Conservation (phyloP, 2,329 filamentous ascomycete species). For the Cadophora malorum region DNA sequence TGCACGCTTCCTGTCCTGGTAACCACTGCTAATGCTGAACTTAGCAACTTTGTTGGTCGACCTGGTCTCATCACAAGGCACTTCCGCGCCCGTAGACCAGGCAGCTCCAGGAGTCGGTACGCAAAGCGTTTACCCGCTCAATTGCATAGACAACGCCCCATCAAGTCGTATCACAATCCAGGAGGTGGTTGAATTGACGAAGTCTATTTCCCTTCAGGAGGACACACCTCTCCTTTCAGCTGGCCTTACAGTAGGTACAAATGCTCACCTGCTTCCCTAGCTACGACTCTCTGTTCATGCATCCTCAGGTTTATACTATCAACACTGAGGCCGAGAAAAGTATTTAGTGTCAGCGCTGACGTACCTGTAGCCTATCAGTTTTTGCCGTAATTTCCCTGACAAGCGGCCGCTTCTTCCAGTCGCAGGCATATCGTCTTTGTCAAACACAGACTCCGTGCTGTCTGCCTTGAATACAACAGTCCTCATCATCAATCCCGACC, state of each 20-base stretch:
- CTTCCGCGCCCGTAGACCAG: constrained; percentile 5
- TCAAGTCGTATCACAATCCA: constrained; percentile 26
- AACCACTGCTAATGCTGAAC: not conserved
- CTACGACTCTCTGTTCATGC: not conserved
- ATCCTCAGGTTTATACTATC: not conserved
- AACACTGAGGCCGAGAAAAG: not conserved
- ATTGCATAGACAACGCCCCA: constrained; percentile 31
- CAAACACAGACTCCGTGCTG: constrained; percentile 14
- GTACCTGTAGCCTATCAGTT: constrained; percentile 20
- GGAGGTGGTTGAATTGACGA: constrained; percentile 27
- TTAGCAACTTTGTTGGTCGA: constrained; percentile 12
- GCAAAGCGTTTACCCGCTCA: constrained; percentile 17
- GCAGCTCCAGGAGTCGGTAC: constrained; percentile 10
- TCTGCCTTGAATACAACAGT: constrained; percentile 23
- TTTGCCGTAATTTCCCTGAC: constrained; percentile 33
- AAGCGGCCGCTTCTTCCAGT: constrained; percentile 24
- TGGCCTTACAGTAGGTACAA: constrained; percentile 18
- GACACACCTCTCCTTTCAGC: constrained; percentile 30
- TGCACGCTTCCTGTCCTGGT: not conserved
- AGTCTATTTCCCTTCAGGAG: constrained; percentile 27
- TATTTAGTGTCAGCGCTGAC: not conserved
- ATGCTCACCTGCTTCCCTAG: not conserved
- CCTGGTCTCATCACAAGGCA: constrained; percentile 3
- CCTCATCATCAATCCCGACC: constrained; percentile 28
- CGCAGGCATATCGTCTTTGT: constrained; percentile 14